Evolutionary conservation across 768 basidiomycete species (phyloP).

Genomic region (Mycena haematopus): DNA sequence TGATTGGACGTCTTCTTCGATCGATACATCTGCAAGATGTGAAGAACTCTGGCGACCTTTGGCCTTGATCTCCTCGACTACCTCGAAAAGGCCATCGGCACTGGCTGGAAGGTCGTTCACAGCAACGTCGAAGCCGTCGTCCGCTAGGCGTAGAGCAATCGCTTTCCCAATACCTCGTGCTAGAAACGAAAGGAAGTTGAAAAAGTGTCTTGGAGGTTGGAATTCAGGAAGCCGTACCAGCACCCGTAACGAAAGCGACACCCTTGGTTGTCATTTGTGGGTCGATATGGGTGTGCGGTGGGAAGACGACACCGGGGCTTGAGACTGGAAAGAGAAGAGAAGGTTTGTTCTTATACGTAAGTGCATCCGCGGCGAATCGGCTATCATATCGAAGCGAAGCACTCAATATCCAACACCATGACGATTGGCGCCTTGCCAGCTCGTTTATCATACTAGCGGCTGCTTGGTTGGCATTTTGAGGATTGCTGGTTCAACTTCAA

Average conservation of each 20-base stretch:
- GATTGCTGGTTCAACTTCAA: no score
- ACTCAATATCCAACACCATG: no score
- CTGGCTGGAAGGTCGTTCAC: conserved; percentile 15
- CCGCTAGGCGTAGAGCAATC: conserved; percentile 10
- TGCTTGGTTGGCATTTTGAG: no score
- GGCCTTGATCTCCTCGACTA: conserved; percentile 3
- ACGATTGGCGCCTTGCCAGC: no score
- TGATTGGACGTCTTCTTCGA: conserved; percentile 43
- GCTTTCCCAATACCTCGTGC: conserved; percentile 15
- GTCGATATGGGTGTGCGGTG: background rate
- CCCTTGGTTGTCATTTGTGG: background rate
- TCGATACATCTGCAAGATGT: conserved; percentile 36
- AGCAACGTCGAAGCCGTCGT: conserved; percentile 21
- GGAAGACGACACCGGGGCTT: background rate
- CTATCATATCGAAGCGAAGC: no score
- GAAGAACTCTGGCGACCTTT: conserved; percentile 13
- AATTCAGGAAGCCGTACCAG: conserved; percentile 1
- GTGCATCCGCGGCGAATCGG: background rate
- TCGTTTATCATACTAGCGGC: no score
- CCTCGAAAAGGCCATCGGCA: background rate
- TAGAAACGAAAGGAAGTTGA: background rate
- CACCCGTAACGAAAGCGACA: conserved; percentile 14
- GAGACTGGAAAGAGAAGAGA: background rate
- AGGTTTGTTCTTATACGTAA: background rate
- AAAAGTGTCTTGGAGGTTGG: background rate